These are phyloP conservation scores for Mucuna pruriens DNA, from an alignment of 306 rosid species.

Conservation along the genomic window DNA sequence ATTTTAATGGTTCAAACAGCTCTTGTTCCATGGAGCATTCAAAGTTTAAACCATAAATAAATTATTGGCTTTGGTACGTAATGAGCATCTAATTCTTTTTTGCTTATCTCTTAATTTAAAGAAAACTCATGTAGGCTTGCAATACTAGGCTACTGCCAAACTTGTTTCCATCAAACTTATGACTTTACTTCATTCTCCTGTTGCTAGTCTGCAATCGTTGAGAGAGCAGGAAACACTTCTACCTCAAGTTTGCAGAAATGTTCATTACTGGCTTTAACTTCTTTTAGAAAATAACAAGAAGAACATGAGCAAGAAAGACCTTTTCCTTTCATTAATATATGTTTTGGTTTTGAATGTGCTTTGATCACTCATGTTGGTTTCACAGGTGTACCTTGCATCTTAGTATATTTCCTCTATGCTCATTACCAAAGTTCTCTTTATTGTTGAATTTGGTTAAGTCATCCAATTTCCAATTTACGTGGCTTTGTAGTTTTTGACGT, in stretches of 20 bases:
- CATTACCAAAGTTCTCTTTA: no score
- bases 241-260: slow-evolving; percentile 34
- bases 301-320: background rate
- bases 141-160: slow-evolving; percentile 29
- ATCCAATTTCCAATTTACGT: background rate
- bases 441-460: slow-evolving; percentile 24
- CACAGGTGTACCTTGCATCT: background rate
- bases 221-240: slow-evolving; percentile 13
- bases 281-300: slow-evolving; percentile 24
- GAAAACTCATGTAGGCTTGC: slow-evolving; percentile 31
- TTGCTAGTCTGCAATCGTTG: slow-evolving; percentile 10
- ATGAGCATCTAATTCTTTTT: slow-evolving; percentile 38
- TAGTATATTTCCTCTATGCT: slow-evolving; percentile 23
- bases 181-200: slow-evolving; percentile 25
- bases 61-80: slow-evolving; percentile 25
- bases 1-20: background rate
- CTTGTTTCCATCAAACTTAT: slow-evolving; percentile 18
- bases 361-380: background rate
- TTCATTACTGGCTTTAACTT: slow-evolving; percentile 14
- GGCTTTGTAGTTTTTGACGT: background rate
- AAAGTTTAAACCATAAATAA: background rate
- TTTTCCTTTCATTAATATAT: background rate
- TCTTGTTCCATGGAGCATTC: slow-evolving; percentile 8
- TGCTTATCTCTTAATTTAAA: slow-evolving; percentile 33
- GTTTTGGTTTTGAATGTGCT: background rate